Base-by-base conservation (phyloP, 2,329 filamentous ascomycete species). In the Colletotrichum sojae region DNA sequence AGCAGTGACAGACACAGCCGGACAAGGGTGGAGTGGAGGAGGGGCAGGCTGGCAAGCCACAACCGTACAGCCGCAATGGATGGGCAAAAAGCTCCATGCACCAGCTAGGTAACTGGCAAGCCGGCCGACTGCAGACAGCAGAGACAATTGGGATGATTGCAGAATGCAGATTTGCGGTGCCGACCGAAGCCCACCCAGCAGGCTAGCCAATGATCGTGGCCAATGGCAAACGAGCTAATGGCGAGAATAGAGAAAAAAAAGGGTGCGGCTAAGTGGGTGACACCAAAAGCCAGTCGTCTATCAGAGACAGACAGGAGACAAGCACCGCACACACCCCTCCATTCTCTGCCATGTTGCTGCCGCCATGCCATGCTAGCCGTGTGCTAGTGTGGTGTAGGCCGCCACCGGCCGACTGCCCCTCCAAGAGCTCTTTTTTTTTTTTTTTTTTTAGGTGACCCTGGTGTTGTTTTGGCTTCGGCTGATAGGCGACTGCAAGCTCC, bases 401-500 rank as follows among this genome's bases (percentile, higher is more conserved):
- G 67, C 62, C 56, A 60, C 62, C 67, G 63, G 62, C 62, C 62
- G 67, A 67, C 55, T 61, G 56, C 67, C 67, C 67, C 67, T 69
- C 62, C 56, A 61, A 52, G 49, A 51, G 16, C n/a, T 48, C 66
- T 61, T 61, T 61, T 66, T 48, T 27, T 58, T 58, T 39, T 51
- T 43, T 39, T 40, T 55, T 57, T n/a, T 22, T 49, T 53, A 6
- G 27, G 9, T 36, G 31, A 36, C 31, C 31, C 31, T 61, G 64
- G 31, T 51, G 52, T 66, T 60, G 54, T 55, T 67, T 66, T 69
- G 67, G 56, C 67, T 66, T 55, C 52, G 51, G 20, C 57, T 70
- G 61, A 71, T 71, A 70, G 69, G 66, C 55, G 66, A 67, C 16
- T 63, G 64, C 64, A 63, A 58, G 64, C 67, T 58, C 67, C 64